Conservation (phyloP, 2,329 filamentous ascomycete genomes). For the Aspergillus spinulosporus region DNA sequence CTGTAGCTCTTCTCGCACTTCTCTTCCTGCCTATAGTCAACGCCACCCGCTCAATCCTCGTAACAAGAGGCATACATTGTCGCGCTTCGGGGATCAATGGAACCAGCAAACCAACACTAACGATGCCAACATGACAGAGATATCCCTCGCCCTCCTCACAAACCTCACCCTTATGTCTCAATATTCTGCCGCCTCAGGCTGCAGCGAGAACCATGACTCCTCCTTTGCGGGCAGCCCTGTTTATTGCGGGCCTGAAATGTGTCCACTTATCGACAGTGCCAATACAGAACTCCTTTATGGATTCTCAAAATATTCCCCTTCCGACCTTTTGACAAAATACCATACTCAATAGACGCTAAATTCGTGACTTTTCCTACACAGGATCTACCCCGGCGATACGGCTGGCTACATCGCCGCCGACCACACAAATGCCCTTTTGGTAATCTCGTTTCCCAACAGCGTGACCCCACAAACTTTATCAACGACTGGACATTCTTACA, state of each 20-base stretch:
- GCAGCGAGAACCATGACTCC: slow-evolving; percentile 45
- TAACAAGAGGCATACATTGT: not conserved
- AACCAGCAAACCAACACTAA: not conserved
- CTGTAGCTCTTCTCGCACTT: too few relatives aligned
- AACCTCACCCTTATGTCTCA: slow-evolving; percentile 47
- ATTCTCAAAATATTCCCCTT: slow-evolving; percentile 43
- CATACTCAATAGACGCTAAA: not conserved
- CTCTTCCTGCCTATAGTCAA: too few relatives aligned
- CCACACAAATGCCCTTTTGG: slow-evolving; percentile 39
- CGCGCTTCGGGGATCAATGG: too few relatives aligned
- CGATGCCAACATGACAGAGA: slow-evolving; percentile 1
- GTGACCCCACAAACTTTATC: slow-evolving; percentile 31
- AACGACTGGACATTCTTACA: slow-evolving; percentile 30
- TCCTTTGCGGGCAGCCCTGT: slow-evolving; percentile 39
- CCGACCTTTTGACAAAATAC: not conserved
- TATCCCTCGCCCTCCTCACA: slow-evolving; percentile 2
- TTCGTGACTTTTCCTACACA: not conserved
- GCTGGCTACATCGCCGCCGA: slow-evolving; percentile 52
- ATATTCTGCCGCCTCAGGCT: slow-evolving; percentile 53
- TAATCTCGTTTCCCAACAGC: slow-evolving; percentile 41
- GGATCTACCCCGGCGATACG: slow-evolving; percentile 33
- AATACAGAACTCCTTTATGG: slow-evolving; percentile 45
- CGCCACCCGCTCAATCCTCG: too few relatives aligned
- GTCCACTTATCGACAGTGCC: slow-evolving; percentile 46
- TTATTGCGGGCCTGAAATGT: slow-evolving; percentile 46